Percentiles rank a stretch among this genome's conserved stretches.
Evolutionary conservation across 1,139 yeast genomes (phyloP).

Genomic region (Candida dubliniensis): DNA sequence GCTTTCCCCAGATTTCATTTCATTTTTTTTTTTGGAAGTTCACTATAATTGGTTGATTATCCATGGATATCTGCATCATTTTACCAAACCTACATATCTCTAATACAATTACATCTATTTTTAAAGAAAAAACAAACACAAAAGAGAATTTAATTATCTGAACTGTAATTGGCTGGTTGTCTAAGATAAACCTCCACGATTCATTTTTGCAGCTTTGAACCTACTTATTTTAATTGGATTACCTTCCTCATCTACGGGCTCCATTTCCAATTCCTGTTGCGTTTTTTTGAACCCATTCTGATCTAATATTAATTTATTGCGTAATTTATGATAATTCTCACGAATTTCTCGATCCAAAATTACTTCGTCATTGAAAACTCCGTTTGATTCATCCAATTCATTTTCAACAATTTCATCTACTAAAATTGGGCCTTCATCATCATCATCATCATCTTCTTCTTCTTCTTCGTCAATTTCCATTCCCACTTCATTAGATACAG

Average conservation of each 20-base stretch:
- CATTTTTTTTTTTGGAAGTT: too few species aligned
- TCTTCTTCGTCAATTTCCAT: slow-evolving; percentile 25
- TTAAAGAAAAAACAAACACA: neutral
- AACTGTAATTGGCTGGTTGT: neutral
- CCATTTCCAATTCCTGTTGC: slow-evolving; percentile 56
- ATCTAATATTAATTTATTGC: slow-evolving; percentile 48
- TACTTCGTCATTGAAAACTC: slow-evolving; percentile 25
- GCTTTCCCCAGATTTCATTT: too few species aligned
- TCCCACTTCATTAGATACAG: slow-evolving; percentile 22
- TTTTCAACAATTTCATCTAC: slow-evolving; percentile 41
- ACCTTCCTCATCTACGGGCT: slow-evolving; percentile 71
- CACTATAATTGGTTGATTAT: too few species aligned
- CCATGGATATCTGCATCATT: too few species aligned
- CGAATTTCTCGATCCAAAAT: slow-evolving; percentile 47
- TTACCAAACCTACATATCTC: neutral
- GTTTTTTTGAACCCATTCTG: slow-evolving; percentile 47
- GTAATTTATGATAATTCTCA: slow-evolving; percentile 56
- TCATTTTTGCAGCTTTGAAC: slow-evolving; percentile 58
- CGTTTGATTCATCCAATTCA: slow-evolving; percentile 16
- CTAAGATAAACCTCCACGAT: neutral
- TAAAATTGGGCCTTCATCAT: slow-evolving; percentile 40
- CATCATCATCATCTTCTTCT: slow-evolving; percentile 44
- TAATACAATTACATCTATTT: neutral
- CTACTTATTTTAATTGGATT: slow-evolving; percentile 61
- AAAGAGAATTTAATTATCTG: neutral